These are phyloP conservation scores for Ophiocordyceps camponoti-rufipedis DNA, from an alignment of 2,329 filamentous ascomycete species.

Conservation along the genomic window DNA sequence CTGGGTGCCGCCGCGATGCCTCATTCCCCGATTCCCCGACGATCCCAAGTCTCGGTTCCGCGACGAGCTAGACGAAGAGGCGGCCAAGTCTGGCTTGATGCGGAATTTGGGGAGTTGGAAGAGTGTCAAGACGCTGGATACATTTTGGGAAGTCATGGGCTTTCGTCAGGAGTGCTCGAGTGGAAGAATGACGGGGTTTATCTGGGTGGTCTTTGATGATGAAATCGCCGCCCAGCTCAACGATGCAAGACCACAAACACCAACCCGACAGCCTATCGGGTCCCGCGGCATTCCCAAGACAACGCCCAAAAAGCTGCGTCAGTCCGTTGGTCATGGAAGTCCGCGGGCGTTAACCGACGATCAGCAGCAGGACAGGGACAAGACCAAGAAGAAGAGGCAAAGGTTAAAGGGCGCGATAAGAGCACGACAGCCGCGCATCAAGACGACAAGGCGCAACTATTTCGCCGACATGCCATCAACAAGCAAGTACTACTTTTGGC, in stretches of 20 bases:
- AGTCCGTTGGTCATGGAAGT: not conserved
- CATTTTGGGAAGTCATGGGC: slow-evolving; percentile 98
- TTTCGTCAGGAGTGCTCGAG: slow-evolving; percentile 91
- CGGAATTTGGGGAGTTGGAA: slow-evolving; percentile 56
- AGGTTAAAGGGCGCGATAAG: slow-evolving; percentile 40
- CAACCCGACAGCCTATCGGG: slow-evolving; percentile 5
- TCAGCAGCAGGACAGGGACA: slow-evolving; percentile 5
- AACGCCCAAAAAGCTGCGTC: slow-evolving; percentile 15
- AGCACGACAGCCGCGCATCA: slow-evolving; percentile 45
- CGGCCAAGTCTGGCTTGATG: slow-evolving; percentile 35
- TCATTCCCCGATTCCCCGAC: slow-evolving; percentile 84
- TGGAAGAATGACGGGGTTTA: slow-evolving; percentile 78
- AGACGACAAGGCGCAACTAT: slow-evolving; percentile 34
- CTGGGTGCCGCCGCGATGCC: slow-evolving; percentile 55
- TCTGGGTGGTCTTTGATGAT: slow-evolving; percentile 77
- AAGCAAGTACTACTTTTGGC: slow-evolving; percentile 51
- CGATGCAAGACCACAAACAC: slow-evolving; percentile 11
- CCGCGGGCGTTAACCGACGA: slow-evolving; percentile 1
- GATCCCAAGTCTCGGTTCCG: slow-evolving; percentile 87
- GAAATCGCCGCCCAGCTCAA: slow-evolving; percentile 5
- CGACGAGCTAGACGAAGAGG: slow-evolving; percentile 73
- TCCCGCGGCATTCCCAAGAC: slow-evolving; percentile 12
- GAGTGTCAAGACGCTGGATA: slow-evolving; percentile 64
- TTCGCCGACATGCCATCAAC: slow-evolving; percentile 28
- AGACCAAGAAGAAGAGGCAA: slow-evolving; percentile 18